Conservation (phyloP, 306 rosid genomes). For the Vigna unguiculata region DNA sequence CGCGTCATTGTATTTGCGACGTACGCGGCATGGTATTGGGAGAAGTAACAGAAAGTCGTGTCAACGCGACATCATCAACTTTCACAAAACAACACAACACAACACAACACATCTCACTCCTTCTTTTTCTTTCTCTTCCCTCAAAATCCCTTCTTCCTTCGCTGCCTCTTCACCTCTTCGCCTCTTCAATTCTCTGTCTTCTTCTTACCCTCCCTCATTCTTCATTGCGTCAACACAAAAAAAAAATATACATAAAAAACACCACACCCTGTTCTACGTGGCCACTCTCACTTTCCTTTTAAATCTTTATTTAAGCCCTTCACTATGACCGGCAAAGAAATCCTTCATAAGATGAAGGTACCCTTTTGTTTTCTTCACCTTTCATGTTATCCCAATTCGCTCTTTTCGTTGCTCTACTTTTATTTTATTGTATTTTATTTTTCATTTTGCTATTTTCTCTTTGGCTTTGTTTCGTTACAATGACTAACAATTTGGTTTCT, state of each 20-base stretch:
- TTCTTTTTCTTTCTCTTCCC: conserved; percentile 6
- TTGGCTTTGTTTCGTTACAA: not conserved
- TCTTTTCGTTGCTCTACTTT: not conserved
- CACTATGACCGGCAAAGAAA: conserved; percentile 76
- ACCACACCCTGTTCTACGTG: not conserved
- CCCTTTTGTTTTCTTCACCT: not conserved
- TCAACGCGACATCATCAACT: conserved; percentile 49
- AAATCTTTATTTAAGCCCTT: conserved; percentile 8
- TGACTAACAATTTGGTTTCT: not conserved
- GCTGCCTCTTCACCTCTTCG: not conserved
- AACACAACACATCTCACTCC: conserved; percentile 1
- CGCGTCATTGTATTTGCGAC: conserved; percentile 45
- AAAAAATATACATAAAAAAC: not conserved
- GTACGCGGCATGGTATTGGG: conserved; percentile 51
- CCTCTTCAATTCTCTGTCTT: not conserved
- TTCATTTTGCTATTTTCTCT: not conserved
- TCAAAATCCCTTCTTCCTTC: not conserved
- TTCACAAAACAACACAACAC: too few species aligned
- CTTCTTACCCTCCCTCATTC: conserved; percentile 33
- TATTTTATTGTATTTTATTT: not conserved
- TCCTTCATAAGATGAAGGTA: conserved; percentile 89
- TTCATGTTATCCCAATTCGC: not conserved
- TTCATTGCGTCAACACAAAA: conserved; percentile 13
- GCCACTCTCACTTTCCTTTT: not conserved
- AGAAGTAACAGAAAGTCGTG: conserved; percentile 46